Conservation (phyloP, 352 stramenopile genomes). For the Pythium folliculosum region DNA sequence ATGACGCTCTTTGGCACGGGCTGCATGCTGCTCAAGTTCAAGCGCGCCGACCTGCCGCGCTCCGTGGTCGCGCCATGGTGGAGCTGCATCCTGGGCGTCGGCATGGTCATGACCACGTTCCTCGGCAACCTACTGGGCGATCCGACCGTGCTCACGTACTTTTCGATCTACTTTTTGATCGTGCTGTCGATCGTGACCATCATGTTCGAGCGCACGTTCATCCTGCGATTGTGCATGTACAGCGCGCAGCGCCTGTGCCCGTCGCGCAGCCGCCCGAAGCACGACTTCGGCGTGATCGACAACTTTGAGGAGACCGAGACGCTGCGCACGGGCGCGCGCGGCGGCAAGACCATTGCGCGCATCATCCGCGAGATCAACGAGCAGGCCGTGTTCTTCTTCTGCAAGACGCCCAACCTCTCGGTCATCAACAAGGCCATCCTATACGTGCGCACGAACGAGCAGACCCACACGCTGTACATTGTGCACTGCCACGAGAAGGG, state of each 20-base stretch:
- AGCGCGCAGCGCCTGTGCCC: conserved; percentile 74
- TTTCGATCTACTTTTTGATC: conserved; percentile 86
- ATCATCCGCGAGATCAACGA: conserved; percentile 87
- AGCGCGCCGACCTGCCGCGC: conserved; percentile 88
- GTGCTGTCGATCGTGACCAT: conserved; percentile 82
- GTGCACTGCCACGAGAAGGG: conserved; percentile 88
- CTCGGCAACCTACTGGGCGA: conserved; percentile 86
- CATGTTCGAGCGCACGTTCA: conserved; percentile 90
- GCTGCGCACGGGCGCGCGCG: conserved; percentile 73
- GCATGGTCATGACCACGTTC: conserved; percentile 83
- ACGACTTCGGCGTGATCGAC: conserved; percentile 31
- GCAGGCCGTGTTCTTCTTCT: conserved; percentile 93
- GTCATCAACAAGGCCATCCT: conserved; percentile 95
- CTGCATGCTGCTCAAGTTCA: conserved; percentile 96
- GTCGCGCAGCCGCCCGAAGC: conserved; percentile 43
- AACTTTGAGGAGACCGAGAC: conserved; percentile 51
- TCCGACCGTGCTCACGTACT: conserved; percentile 88
- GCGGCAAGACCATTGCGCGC: conserved; percentile 83
- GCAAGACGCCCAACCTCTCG: conserved; percentile 91
- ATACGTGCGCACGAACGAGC: conserved; percentile 94
- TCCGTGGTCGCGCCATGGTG: conserved; percentile 88
- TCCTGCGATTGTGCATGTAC: conserved; percentile 83
- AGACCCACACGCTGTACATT: conserved; percentile 90
- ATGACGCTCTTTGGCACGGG: conserved; percentile 94
- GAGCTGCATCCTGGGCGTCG: conserved; percentile 79